Evolutionary conservation across 192 early-diverging fungal species (phyloP).

Genomic region (Physocladia obscura): DNA sequence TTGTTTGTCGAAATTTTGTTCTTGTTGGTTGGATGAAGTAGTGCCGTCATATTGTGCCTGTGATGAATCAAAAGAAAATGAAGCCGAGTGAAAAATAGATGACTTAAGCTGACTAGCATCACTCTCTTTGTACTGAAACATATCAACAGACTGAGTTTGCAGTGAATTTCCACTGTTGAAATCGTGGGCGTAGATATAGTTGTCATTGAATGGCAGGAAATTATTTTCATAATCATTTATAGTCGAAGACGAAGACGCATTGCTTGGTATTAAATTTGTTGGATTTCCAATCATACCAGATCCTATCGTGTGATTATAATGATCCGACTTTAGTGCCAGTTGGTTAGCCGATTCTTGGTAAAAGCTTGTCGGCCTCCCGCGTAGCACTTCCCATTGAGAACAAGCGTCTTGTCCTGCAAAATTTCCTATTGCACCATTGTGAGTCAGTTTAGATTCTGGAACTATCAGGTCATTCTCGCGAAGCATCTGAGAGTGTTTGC

Average conservation of each 20-base stretch:
- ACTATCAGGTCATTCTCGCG: neutral
- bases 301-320: neutral
- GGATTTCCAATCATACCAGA: constrained; percentile 25
- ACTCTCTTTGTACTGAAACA: neutral
- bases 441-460: neutral
- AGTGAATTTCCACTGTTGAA: neutral
- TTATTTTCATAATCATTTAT: constrained; percentile 7
- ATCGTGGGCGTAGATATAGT: constrained; percentile 2
- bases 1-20: neutral
- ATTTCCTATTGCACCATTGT: neutral
- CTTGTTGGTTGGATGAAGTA: neutral
- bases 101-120: neutral
- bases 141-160: neutral
- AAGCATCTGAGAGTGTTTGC: no score
- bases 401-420: neutral
- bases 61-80: neutral
- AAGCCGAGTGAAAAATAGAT: neutral
- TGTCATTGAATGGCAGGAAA: neutral
- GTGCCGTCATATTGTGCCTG: neutral
- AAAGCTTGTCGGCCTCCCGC: neutral
- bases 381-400: constrained; percentile 1
- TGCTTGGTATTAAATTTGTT: neutral
- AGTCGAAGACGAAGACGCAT: constrained; percentile 7
- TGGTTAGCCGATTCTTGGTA: constrained; percentile 9
- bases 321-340: neutral